Evolutionary conservation across 805 yeast species (phyloP).

Genomic region (Candida endomychidarum): DNA sequence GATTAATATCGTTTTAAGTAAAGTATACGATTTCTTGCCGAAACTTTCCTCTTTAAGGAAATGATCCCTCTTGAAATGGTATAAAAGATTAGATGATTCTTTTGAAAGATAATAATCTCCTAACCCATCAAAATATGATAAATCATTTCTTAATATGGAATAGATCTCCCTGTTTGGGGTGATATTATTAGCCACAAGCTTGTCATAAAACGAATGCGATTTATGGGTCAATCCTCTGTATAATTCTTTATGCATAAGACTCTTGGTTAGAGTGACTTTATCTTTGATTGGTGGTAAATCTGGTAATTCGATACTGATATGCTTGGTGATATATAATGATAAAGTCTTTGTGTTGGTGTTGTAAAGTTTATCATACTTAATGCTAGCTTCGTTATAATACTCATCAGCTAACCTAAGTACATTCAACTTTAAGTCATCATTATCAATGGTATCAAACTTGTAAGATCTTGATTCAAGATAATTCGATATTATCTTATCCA

Average conservation of each 20-base stretch:
- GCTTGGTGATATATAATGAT: slow-evolving; percentile 24
- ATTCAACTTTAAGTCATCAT: slow-evolving; percentile 12
- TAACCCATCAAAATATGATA: slow-evolving; percentile 41
- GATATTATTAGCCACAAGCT: slow-evolving; percentile 19
- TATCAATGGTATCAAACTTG: slow-evolving; percentile 9
- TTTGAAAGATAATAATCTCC: slow-evolving; percentile 41
- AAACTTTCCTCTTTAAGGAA: slow-evolving; percentile 18
- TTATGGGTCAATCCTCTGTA: slow-evolving; percentile 29
- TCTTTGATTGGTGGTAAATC: slow-evolving; percentile 32
- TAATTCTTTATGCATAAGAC: slow-evolving; percentile 40
- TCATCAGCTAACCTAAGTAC: slow-evolving; percentile 18
- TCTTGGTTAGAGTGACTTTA: slow-evolving; percentile 29
- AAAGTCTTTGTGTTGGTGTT: slow-evolving; percentile 17
- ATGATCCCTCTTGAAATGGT: slow-evolving; percentile 23
- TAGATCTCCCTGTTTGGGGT: slow-evolving; percentile 21
- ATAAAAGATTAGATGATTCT: slow-evolving; percentile 36
- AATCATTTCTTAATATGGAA: slow-evolving; percentile 29
- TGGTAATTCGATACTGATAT: slow-evolving; percentile 30
- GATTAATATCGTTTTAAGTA: slow-evolving; percentile 31
- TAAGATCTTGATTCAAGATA: slow-evolving; percentile 24
- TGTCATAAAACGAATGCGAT: slow-evolving; percentile 26
- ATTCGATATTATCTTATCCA: slow-evolving; percentile 31
- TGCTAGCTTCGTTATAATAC: slow-evolving; percentile 25
- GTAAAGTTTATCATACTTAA: slow-evolving; percentile 26
- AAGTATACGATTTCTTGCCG: slow-evolving; percentile 27